Conservation (phyloP, 2,329 filamentous ascomycete genomes). For the Huntiella abstrusa region DNA sequence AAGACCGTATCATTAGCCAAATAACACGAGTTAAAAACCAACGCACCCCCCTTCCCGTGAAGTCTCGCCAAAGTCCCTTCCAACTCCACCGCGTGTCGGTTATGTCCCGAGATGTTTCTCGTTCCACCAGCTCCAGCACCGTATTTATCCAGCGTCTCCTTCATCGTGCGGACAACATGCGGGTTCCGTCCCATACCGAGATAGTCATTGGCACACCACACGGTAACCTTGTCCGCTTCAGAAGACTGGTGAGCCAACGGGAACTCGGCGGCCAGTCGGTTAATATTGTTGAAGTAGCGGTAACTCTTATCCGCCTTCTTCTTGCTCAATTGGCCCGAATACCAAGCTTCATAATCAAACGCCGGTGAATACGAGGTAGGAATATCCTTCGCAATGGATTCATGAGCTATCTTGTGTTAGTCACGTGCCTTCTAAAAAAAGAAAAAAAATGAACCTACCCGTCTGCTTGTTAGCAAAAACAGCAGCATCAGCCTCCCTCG, state of each 20-base stretch:
- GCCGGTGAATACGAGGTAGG: constrained; percentile 25
- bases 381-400: constrained; percentile 12
- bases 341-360: constrained; percentile 87
- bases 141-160: constrained; percentile 84
- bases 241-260: constrained; percentile 80
- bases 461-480: constrained; percentile 10
- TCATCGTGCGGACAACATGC: constrained; percentile 76
- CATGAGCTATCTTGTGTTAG: constrained; percentile 5
- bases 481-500: constrained; percentile 10
- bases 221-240: constrained; percentile 71
- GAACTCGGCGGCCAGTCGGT: constrained; percentile 88
- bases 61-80: constrained; percentile 70
- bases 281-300: constrained; percentile 99
- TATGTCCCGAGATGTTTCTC: constrained; percentile 94
- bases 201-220: constrained; percentile 99
- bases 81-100: constrained; percentile 74
- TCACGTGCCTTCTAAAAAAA: too few species aligned
- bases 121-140: constrained; percentile 91
- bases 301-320: constrained; percentile 99
- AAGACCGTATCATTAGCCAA: constrained; percentile 96
- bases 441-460: constrained; percentile 1
- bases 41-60: constrained; percentile 75
- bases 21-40: constrained; percentile 96
- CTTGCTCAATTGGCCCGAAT: constrained; percentile 76
- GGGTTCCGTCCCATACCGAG: constrained; percentile 91